Evolutionary conservation across 345 rosid species (phyloP), one percentile per base, ranked within the genome.

Genomic region (Moricandia arvensis): DNA sequence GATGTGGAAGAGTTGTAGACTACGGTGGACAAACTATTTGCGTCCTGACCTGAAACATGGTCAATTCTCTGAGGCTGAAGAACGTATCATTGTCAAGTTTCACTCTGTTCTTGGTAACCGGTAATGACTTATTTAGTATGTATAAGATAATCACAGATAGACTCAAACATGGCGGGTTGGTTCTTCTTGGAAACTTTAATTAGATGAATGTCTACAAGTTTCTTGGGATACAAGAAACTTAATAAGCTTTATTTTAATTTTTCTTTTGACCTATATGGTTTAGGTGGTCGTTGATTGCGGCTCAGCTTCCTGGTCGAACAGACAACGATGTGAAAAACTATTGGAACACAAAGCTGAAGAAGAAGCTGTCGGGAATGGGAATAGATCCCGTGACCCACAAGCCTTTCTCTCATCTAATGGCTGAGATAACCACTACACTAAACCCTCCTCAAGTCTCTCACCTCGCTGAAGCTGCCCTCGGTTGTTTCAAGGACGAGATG

Each of bases 401-500:
- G 77, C 94, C 99, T n/a, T 96, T 96, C 82, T 96, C 99, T 6
- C 99, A 93, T 60, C 93, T 96, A 38, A 91, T 96, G 97, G 99
- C 93, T 3, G 97, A 91, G 87, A 96, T 93, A 2, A 92, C 97
- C 63, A 91, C 97, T 80, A 90, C 97, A 1, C 82, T 93, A 38
- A 93, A 94, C 2, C 96, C 99, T 3, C 97, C 97, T 1, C 99
- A 96, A 49, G 91, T 90, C 63, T 90, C 96, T 78, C 88, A 91
- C 80, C 91, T 96, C 0, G 96, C 97, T 0, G 99, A 96, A 83
- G 99, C 97, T 5, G 96, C 99, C 1, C 91, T 96, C 2, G 98
- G 98, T 24, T 96, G 98, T 87, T 96, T 95, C 81, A 90, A 95
- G 71, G 99, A 95, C 68, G 98, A 95, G 71, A 95, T 95, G 98